Base-by-base conservation (phyloP, 2,329 filamentous ascomycete genomes). In the Ophiostoma himal-ulmi region DNA sequence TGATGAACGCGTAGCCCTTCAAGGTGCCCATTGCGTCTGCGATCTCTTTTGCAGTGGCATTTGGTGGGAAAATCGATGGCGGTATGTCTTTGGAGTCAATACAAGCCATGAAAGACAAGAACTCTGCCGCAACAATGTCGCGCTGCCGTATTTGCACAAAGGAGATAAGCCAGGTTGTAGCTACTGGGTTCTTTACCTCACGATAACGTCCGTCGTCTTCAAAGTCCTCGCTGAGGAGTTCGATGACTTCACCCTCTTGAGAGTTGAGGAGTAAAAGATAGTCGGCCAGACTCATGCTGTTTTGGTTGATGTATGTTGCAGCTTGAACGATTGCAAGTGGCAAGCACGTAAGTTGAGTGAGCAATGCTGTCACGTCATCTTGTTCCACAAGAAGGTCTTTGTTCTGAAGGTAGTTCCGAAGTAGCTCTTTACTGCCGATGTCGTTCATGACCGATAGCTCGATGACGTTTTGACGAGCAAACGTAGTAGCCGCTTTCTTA, bases 61-160 rank as follows among this genome's bases (percentile, higher is more conserved):
- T 11, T 30, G 17, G 64, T 4, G 75, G 75, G 5, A 79, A 69
- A 5, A 80, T 57, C 13, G 72, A 70, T 22, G 10, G 36, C 1
- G 77, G 78, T 26, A 79, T 78, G 22, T 77, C 73, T 30, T 76
- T 77, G 48, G 76, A 74, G 5, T 73, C 74, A 0, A 78, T 69
- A 41, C 77, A 76, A 39, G 74, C 76, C 22, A 79, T 76, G 22
- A 77, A 78, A 37, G 70, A 72, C 0, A 79, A 72, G 65, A 76
- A 79, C 4, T 76, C 11, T 20, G 73, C 75, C 0, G 78, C 78
- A 0, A 77, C 73, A 1, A 71, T 70, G 7, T 74, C 60, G 30
- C 77, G 57, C 26, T 71, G 54, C 2, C 34, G 67, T 13, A 75
- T 72, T 11, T 73, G 68, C 11, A 41, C 17, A 57, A 75, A 75